Conservation (phyloP, 257 asterid genomes). For the Solanum peruvianum region DNA sequence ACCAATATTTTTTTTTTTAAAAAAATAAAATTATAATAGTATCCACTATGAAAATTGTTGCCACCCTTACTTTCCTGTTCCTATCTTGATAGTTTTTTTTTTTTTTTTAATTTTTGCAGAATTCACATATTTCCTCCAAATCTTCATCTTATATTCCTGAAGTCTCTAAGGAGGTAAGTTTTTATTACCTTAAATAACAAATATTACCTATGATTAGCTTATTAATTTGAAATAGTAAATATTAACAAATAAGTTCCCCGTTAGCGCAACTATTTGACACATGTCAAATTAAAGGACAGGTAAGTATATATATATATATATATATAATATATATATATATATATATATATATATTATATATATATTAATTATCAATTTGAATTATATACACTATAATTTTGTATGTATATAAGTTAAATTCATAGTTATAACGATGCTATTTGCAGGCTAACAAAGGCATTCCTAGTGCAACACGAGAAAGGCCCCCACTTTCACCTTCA, state of each 20-base stretch:
- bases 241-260: constrained; percentile 1
- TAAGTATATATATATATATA: not conserved
- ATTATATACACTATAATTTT: not conserved
- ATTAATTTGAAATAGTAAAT: not conserved
- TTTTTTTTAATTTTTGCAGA: not conserved
- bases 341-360: too few species aligned
- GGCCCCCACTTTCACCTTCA: constrained; percentile 20
- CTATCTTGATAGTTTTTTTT: not conserved
- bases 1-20: not conserved
- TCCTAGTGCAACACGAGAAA: not conserved
- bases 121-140: not conserved
- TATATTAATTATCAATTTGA: not conserved
- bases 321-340: too few species aligned
- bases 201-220: not conserved
- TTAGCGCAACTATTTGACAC: not conserved
- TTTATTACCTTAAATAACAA: too few species aligned
- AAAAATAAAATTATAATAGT: not conserved
- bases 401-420: not conserved
- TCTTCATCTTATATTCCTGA: not conserved
- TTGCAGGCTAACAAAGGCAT: not conserved
- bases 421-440: not conserved
- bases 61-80: too few species aligned
- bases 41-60: too few species aligned
- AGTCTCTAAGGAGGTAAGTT: not conserved
- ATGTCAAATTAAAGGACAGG: constrained; percentile 10